A percentile compares a stretch with the other conserved stretches of the same genome.
Conservation (phyloP, 2,329 filamentous ascomycete genomes). For the Eutypella sp. region DNA sequence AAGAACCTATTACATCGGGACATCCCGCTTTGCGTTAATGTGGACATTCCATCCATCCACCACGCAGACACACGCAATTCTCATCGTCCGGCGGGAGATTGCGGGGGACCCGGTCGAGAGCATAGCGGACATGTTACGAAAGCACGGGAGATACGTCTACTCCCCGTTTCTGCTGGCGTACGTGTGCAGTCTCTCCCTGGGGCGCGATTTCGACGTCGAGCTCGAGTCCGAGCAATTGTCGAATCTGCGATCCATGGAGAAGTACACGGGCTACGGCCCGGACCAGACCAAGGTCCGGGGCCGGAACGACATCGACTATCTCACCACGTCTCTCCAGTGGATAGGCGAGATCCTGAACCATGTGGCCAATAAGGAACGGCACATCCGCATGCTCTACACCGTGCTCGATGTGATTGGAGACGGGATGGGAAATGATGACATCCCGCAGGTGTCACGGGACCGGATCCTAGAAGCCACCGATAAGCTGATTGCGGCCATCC, state of each 20-base stretch:
- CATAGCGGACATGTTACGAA: slow-evolving; percentile 15
- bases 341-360: slow-evolving; percentile 18
- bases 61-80: slow-evolving; percentile 13
- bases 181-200: slow-evolving; percentile 13
- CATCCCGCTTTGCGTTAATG: slow-evolving; percentile 17
- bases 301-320: slow-evolving; percentile 10
- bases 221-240: slow-evolving; percentile 5
- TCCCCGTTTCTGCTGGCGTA: slow-evolving; percentile 20
- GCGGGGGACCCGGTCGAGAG: slow-evolving; percentile 9
- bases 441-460: not conserved
- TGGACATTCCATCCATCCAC: slow-evolving; percentile 19
- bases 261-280: slow-evolving; percentile 12
- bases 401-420: slow-evolving; percentile 13
- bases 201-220: slow-evolving; percentile 19
- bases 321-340: slow-evolving; percentile 14
- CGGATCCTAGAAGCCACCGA: slow-evolving; percentile 12
- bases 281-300: slow-evolving; percentile 12
- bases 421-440: slow-evolving; percentile 2
- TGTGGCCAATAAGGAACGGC: slow-evolving; percentile 18
- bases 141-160: slow-evolving; percentile 12
- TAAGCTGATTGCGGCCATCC: slow-evolving; percentile 16
- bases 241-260: slow-evolving; percentile 9
- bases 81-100: slow-evolving; percentile 14
- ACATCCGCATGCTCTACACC: slow-evolving; percentile 13
- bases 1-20: slow-evolving; percentile 19